Conservation (phyloP, 768 basidiomycete genomes). For the Boletus rubescentipes region DNA sequence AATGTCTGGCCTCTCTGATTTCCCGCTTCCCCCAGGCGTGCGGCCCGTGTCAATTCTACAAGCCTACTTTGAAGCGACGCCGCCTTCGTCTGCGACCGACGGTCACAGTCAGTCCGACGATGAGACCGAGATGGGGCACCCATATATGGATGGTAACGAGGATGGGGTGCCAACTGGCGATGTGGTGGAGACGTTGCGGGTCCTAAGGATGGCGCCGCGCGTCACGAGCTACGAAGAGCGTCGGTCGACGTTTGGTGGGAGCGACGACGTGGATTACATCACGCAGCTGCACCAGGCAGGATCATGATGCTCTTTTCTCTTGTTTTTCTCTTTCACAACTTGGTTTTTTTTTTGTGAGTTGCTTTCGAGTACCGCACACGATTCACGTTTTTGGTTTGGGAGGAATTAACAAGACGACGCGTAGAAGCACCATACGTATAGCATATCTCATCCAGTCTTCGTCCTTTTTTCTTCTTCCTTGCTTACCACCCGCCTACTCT, state of each 20-base stretch:
- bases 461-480: neutral
- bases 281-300: slow-evolving; percentile 9
- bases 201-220: slow-evolving; percentile 3
- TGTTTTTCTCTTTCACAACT: neutral
- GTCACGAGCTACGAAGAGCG: slow-evolving; percentile 13
- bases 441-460: slow-evolving; percentile 15
- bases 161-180: slow-evolving; percentile 7
- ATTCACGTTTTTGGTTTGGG: slow-evolving; percentile 2
- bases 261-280: slow-evolving; percentile 23
- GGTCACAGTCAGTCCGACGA: neutral
- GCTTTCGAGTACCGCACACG: neutral
- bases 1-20: slow-evolving; percentile 73
- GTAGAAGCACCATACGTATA: slow-evolving; percentile 14
- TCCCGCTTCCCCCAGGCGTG: slow-evolving; percentile 59
- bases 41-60: slow-evolving; percentile 40
- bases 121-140: neutral
- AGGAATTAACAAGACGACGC: slow-evolving; percentile 1
- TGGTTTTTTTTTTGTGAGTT: slow-evolving; percentile 12
- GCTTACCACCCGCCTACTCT: neutral
- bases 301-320: slow-evolving; percentile 7
- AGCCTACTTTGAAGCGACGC: slow-evolving; percentile 39
- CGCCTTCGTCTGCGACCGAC: neutral
- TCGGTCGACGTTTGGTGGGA: slow-evolving; percentile 29
- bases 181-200: slow-evolving; percentile 15
- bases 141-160: neutral